Evolutionary conservation across 192 early-diverging fungal genomes (phyloP), one percentile per base, ranked within the genome.

Genomic region (Martensiomyces pterosporus): DNA sequence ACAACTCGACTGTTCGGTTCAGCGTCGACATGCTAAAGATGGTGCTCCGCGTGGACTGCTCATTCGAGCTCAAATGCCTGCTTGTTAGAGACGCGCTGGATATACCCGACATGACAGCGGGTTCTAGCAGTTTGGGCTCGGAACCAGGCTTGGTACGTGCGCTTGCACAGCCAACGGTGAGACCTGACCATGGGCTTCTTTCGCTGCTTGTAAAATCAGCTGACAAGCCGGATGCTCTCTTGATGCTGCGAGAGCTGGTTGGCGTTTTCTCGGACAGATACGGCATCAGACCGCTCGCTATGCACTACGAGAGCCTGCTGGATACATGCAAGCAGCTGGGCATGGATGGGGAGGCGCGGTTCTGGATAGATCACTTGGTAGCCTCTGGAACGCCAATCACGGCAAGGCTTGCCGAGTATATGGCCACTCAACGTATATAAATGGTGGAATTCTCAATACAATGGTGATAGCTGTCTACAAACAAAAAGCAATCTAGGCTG

Each of bases 21-120:
- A 56, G 55, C 9, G 22, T 21, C 5, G 57, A 55, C 0, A 67
- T 67, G 65, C 22, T 67, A 35, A 21, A 26, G 16, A 52, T 56
- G 43, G 17, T 60, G 3, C 9, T 60, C 9, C 2, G 10, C 0
- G n/a, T 39, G 18, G 17, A 34, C 2, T 9, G 16, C 6, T 26
- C 57, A 25, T 55, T 52, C 10, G 21, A 1, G 0, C 4, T n/a
- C 3, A 47, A 44, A 23, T 56, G 53, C 43, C 21, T 9, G 10
- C 35, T 59, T 2, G 21, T 51, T 15, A 46, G 17, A 26, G 16
- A 6, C 19, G 10, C 18, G n/a, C 36, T 60, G 40, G 19, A 14
- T 16, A 21, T 43, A 29, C 32, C n/a, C 6, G 15, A n/a, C 14
- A 15, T 16, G 22, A 42, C 25, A 25, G 18, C 6, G 4, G 10